Percentiles rank a stretch among this genome's conserved stretches.
These are phyloP conservation scores for Eudorina sp. DNA, from an alignment of 139 green algal genomes.

Conservation along the genomic window DNA sequence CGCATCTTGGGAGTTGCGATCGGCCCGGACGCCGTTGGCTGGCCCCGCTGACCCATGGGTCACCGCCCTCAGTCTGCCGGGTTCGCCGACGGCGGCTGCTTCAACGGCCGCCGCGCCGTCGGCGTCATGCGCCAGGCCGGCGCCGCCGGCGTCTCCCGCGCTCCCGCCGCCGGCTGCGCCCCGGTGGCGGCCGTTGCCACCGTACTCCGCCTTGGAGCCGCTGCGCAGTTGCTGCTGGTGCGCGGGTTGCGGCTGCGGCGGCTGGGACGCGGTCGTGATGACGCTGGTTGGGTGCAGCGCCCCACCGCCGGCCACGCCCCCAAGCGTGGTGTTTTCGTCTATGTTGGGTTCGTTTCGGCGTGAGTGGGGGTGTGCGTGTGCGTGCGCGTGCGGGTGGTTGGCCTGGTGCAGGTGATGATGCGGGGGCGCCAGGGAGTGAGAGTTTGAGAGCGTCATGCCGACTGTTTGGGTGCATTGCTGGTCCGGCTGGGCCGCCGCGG, in stretches of 20 bases:
- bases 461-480: not conserved
- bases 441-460: not conserved
- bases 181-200: not conserved
- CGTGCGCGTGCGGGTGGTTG: not conserved
- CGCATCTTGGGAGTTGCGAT: conserved; percentile 11
- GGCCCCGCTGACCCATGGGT: conserved; percentile 1
- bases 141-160: not conserved
- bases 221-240: not conserved
- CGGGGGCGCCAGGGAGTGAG: not conserved
- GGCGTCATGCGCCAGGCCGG: no score
- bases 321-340: conserved; percentile 31
- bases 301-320: not conserved
- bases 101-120: not conserved
- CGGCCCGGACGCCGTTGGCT: not conserved
- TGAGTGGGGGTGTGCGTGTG: not conserved
- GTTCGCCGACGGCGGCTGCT: not conserved
- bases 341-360: not conserved
- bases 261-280: conserved; percentile 40
- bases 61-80: not conserved
- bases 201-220: not conserved
- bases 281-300: conserved; percentile 26
- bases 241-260: not conserved
- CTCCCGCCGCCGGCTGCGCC: not conserved
- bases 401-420: not conserved
- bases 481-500: not conserved